Conservation (phyloP, 805 yeast species). For the Candida odintsovae region DNA sequence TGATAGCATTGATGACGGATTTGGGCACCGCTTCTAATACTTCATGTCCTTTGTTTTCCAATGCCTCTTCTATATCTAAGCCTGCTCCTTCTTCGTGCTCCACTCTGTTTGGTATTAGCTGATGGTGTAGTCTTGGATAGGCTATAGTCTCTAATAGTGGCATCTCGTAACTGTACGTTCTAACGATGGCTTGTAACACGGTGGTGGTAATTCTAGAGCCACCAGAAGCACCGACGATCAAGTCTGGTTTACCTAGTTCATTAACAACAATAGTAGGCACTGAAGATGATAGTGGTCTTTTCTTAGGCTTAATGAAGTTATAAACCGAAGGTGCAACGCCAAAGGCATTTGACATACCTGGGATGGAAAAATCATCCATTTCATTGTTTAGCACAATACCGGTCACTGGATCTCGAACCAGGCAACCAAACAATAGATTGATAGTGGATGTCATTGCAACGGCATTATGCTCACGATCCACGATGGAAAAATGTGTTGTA, state of each 20-base stretch:
- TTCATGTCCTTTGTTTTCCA: slow-evolving; percentile 45
- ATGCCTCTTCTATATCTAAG: slow-evolving; percentile 29
- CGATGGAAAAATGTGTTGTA: slow-evolving; percentile 79
- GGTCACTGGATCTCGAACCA: slow-evolving; percentile 73
- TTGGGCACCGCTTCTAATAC: slow-evolving; percentile 37
- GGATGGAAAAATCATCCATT: slow-evolving; percentile 91
- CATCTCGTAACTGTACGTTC: slow-evolving; percentile 53
- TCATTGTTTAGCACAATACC: slow-evolving; percentile 83
- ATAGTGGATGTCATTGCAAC: slow-evolving; percentile 87
- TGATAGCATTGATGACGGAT: slow-evolving; percentile 55
- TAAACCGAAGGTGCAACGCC: slow-evolving; percentile 74
- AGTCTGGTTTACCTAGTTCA: slow-evolving; percentile 44
- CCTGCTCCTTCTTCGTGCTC: slow-evolving; percentile 56
- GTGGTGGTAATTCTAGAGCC: slow-evolving; percentile 85
- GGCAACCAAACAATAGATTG: slow-evolving; percentile 76
- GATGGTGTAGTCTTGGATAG: slow-evolving; percentile 85
- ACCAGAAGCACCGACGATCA: slow-evolving; percentile 89
- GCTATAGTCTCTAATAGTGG: slow-evolving; percentile 65
- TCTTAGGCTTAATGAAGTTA: slow-evolving; percentile 70
- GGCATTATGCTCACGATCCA: slow-evolving; percentile 71
- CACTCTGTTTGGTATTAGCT: slow-evolving; percentile 66
- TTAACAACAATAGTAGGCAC: slow-evolving; percentile 66
- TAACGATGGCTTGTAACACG: slow-evolving; percentile 71
- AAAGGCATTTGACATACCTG: slow-evolving; percentile 66
- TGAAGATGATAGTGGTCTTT: slow-evolving; percentile 81